phyloP scores from a whole-genome alignment of 208 protist species.

The Polymyxa betae region DNA sequence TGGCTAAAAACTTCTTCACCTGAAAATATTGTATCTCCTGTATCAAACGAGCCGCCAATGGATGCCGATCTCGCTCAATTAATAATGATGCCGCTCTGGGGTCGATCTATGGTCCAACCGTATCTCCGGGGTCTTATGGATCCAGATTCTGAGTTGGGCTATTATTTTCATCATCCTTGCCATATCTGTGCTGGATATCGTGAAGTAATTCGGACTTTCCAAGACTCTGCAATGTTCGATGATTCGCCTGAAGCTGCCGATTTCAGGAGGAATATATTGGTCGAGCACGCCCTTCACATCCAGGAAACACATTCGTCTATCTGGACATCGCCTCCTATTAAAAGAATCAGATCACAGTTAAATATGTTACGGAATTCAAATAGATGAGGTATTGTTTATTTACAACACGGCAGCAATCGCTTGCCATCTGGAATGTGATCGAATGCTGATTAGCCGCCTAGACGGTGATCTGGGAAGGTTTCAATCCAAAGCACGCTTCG shows the following conservation, averaged over 20 bases:
- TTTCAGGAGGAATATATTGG: neutral
- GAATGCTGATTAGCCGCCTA: no score
- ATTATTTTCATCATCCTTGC: neutral
- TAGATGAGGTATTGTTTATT: no score
- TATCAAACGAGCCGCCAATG: neutral
- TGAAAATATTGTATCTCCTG: neutral
- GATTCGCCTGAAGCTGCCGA: neutral
- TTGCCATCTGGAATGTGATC: no score
- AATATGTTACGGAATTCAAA: no score
- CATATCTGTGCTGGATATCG: neutral
- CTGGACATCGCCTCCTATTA: no score
- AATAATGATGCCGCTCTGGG: conserved; percentile 16
- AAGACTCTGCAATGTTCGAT: no score
- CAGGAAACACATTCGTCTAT: no score
- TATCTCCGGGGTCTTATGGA: conserved; percentile 1
- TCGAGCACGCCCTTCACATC: no score
- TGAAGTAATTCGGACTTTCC: neutral
- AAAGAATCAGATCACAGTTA: no score
- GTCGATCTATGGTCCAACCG: conserved; percentile 7
- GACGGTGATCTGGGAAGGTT: no score
- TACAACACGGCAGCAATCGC: no score
- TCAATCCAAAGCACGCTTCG: no score
- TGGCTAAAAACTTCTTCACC: neutral
- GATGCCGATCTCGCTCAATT: neutral
- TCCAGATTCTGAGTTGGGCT: neutral